phyloP scores from a whole-genome alignment of 768 basidiomycete species.

The Rhodotorula graminis region DNA sequence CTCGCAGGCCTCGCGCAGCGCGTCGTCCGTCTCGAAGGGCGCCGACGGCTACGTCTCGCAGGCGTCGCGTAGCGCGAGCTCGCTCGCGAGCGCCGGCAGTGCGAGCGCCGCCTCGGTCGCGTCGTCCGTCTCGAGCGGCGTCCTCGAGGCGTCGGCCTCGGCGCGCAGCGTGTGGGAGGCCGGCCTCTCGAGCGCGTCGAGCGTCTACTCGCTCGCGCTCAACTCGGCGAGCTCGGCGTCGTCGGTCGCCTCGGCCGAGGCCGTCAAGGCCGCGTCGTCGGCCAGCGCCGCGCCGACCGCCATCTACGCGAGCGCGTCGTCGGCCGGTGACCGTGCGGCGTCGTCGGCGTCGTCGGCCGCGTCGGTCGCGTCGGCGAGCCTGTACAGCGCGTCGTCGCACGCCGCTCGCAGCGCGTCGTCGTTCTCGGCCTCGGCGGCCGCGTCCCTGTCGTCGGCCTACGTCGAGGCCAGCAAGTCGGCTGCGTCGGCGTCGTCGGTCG shows the following conservation, averaged over 20 bases:
- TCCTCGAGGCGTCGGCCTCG: constrained; percentile 3
- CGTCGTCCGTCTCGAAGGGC: not conserved
- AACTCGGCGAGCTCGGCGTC: constrained; percentile 10
- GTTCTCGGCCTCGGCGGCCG: constrained; percentile 10
- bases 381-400: constrained; percentile 9
- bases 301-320: constrained; percentile 40
- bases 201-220: constrained; percentile 27
- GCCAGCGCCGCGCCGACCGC: constrained; percentile 17
- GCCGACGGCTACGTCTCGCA: not conserved
- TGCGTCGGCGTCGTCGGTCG: constrained; percentile 40
- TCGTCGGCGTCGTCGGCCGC: constrained; percentile 45
- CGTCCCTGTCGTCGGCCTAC: constrained; percentile 27
- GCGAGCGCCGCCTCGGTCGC: constrained; percentile 4
- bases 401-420: constrained; percentile 3
- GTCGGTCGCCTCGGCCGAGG: not conserved
- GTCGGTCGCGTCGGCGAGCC: constrained; percentile 43
- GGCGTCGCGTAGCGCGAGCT: not conserved
- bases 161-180: constrained; percentile 14
- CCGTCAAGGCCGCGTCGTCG: not conserved
- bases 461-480: constrained; percentile 42
- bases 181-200: constrained; percentile 10
- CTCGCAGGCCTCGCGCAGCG: not conserved
- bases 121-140: not conserved
- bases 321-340: constrained; percentile 45
- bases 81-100: not conserved